These are phyloP conservation scores for Pythium rhizo-oryzae DNA, from an alignment of 352 stramenopile genomes.

Conservation along the genomic window DNA sequence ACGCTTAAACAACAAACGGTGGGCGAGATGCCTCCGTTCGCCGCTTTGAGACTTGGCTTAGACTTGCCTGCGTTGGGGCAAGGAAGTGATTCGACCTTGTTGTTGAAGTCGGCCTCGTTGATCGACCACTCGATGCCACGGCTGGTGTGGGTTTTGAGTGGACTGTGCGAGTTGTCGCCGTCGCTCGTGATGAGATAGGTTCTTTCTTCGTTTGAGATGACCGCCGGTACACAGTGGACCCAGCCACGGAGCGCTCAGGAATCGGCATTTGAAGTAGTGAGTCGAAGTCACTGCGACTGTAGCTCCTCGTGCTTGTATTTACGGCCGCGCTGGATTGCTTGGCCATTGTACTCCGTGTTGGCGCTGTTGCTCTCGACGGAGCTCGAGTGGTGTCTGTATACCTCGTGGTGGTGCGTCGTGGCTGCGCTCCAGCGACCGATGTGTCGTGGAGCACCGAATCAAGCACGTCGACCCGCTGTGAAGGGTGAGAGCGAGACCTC, in stretches of 20 bases:
- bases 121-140: background rate
- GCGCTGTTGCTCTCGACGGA: background rate
- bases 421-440: background rate
- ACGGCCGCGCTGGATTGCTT: constrained; percentile 6
- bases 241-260: constrained; percentile 19
- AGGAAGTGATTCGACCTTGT: constrained; percentile 62
- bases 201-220: constrained; percentile 4
- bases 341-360: background rate
- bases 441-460: constrained; percentile 29
- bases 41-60: constrained; percentile 46
- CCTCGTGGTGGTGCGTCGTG: background rate
- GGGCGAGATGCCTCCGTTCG: constrained; percentile 29
- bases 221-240: constrained; percentile 7
- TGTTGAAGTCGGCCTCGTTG: constrained; percentile 7
- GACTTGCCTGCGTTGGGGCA: constrained; percentile 65
- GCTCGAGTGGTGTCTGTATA: background rate
- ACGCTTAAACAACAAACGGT: constrained; percentile 39
- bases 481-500: background rate
- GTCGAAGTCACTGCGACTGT: constrained; percentile 29
- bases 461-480: constrained; percentile 24
- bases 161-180: background rate
- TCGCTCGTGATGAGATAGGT: background rate
- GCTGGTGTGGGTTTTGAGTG: background rate
- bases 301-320: constrained; percentile 29
- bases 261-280: constrained; percentile 27